Conservation (phyloP, 306 rosid species). For the Boehmeria nivea region DNA sequence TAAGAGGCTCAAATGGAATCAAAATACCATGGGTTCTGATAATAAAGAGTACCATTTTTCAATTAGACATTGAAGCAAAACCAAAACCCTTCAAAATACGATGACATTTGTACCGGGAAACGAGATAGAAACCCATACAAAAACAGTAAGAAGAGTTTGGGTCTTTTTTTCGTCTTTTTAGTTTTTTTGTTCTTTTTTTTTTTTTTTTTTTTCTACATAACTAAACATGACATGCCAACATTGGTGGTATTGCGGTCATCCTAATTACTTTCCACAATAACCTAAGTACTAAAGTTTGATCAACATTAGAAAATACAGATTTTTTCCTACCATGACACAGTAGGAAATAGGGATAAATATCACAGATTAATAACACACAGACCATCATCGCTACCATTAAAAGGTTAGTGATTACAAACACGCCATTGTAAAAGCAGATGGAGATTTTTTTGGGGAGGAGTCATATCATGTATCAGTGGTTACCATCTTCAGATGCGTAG, state of each 20-base stretch:
- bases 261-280: constrained; percentile 90
- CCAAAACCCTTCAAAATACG: constrained; percentile 2
- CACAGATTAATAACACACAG: constrained; percentile 75
- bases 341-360: constrained; percentile 68
- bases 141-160: constrained; percentile 36
- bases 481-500: constrained; percentile 69
- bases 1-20: neutral
- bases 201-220: constrained; percentile 23
- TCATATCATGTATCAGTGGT: constrained; percentile 86
- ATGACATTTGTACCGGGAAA: constrained; percentile 27
- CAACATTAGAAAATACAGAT: constrained; percentile 89
- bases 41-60: neutral
- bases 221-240: constrained; percentile 58
- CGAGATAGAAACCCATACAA: constrained; percentile 8
- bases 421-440: constrained; percentile 64
- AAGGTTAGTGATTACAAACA: constrained; percentile 99
- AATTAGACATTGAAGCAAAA: neutral
- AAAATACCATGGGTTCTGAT: constrained; percentile 3
- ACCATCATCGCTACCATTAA: constrained; percentile 76
- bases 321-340: constrained; percentile 55
- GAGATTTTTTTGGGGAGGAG: constrained; percentile 32
- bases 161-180: constrained; percentile 20
- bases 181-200: no score
- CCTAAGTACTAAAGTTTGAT: constrained; percentile 78
- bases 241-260: constrained; percentile 57